Base-by-base conservation (phyloP, 257 asterid genomes). In the Jaltomata sinuosa region DNA sequence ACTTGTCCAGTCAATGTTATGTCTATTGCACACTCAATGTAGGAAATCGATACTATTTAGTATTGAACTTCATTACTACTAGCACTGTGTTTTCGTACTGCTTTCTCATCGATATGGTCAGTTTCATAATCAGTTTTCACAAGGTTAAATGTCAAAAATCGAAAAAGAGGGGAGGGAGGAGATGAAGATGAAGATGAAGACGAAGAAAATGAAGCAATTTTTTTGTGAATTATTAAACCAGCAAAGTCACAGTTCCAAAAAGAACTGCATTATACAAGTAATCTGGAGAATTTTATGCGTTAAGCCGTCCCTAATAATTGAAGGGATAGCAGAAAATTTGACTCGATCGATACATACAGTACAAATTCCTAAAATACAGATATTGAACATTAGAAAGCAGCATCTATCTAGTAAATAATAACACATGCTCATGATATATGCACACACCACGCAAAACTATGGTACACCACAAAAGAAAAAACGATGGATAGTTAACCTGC, bases 401-500 rank as follows among this genome's bases (percentile, higher is more conserved):
- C 14, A 42, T 68, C 78, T 19, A 77, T 77, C 82, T 49, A 77
- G 49, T 77, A 76, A 47, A 32, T 67, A 69, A 74, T 34, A 76
- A 22, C 64, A 32, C 79, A 64, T 72, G 79, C 83, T 83, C 84
- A 32, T 21, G 72, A 78, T 85, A 85, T 85, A 62, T 42, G 79
- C 82, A 65, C 83, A 52, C 54, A 83, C 38, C 80, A 77, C 45
- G 42, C 85, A 67, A 86, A 82, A 89, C 86, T 72, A 89, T 59
- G 14, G 22, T 40, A 86, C 85, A 80, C 53, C 81, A 57, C 47
- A 6, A 47, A 11, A 34, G 6, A 21, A 47, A 9, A 72, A 69
- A 55, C 14, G 27, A 61, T 55, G 67, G 74, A 62, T 31, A n/a
- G 19, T 96, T 91, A 96, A 85, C 94, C 94, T 82, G 95, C 97